phyloP scores from a whole-genome alignment of 1,284 basidiomycete genomes.

The Coniferiporia sulphurascens region DNA sequence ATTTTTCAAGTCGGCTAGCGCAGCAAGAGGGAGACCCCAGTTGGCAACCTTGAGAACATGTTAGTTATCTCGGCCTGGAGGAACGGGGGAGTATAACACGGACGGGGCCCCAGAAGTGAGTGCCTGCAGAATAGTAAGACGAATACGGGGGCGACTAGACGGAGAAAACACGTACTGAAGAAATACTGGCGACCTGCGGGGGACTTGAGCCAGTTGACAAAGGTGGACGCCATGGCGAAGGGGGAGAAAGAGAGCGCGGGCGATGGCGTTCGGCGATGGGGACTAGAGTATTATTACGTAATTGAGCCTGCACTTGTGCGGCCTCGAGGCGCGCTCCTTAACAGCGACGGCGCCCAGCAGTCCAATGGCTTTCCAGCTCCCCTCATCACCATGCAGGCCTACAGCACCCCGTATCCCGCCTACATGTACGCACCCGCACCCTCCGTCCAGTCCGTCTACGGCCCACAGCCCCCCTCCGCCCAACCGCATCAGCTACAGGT shows the following conservation, averaged over 20 bases:
- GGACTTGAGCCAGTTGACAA: constrained; percentile 82
- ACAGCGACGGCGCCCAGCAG: background rate
- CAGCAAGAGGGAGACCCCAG: constrained; percentile 94
- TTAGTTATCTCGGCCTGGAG: constrained; percentile 9
- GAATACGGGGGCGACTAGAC: background rate
- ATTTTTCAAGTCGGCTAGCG: constrained; percentile 83
- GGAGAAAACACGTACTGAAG: constrained; percentile 71
- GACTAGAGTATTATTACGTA: background rate
- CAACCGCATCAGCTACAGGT: constrained; percentile 12
- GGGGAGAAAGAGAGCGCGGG: background rate
- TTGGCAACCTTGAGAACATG: constrained; percentile 74
- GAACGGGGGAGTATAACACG: constrained; percentile 31
- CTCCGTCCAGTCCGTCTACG: background rate
- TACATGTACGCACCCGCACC: constrained; percentile 12
- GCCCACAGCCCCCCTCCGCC: background rate
- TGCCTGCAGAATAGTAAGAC: constrained; percentile 49
- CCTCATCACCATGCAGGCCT: constrained; percentile 6
- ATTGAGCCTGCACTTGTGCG: background rate
- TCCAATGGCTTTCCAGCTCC: background rate
- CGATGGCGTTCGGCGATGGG: background rate
- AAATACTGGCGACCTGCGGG: constrained; percentile 90
- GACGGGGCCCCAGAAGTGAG: constrained; percentile 95
- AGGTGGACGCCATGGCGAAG: constrained; percentile 65
- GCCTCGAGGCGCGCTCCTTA: background rate
- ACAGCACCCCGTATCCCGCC: background rate